phyloP scores from a whole-genome alignment of 2,329 filamentous ascomycete species.

The Myriosclerotinia curreyana region DNA sequence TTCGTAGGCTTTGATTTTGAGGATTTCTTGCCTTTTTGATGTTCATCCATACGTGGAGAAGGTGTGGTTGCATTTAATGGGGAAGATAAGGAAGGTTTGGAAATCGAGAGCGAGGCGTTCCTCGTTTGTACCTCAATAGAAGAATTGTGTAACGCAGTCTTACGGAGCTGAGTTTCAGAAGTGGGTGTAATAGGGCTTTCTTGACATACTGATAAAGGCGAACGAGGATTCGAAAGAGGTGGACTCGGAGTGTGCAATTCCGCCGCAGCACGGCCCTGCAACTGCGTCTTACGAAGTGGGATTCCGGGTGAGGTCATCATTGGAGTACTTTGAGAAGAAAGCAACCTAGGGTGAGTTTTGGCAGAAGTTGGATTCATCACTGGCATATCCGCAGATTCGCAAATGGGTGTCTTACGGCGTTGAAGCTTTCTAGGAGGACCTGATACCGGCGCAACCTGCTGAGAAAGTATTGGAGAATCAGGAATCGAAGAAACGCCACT shows the following conservation, averaged over 20 bases:
- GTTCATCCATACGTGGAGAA: neutral
- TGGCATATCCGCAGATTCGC: neutral
- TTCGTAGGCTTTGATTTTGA: neutral
- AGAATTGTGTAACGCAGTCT: constrained; percentile 1
- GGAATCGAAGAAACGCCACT: neutral
- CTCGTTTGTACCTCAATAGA: neutral
- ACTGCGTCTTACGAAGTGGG: neutral
- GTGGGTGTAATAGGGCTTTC: constrained; percentile 2
- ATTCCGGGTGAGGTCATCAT: too few relatives aligned
- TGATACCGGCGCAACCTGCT: neutral
- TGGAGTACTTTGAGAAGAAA: too few relatives aligned
- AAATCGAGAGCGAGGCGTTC: neutral
- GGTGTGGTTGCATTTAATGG: neutral
- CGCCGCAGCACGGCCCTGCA: neutral
- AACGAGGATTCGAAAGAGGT: neutral
- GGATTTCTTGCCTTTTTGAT: neutral
- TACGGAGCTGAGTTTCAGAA: neutral
- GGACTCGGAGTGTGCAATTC: neutral
- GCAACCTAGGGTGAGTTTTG: too few relatives aligned
- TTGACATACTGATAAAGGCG: neutral
- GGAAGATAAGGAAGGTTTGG: neutral
- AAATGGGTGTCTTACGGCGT: neutral
- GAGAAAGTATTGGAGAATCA: neutral
- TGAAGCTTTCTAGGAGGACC: neutral
- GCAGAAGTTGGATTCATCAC: too few relatives aligned